Conservation (phyloP, 2,329 filamentous ascomycete genomes). For the Ophiocordyceps sinensis region DNA sequence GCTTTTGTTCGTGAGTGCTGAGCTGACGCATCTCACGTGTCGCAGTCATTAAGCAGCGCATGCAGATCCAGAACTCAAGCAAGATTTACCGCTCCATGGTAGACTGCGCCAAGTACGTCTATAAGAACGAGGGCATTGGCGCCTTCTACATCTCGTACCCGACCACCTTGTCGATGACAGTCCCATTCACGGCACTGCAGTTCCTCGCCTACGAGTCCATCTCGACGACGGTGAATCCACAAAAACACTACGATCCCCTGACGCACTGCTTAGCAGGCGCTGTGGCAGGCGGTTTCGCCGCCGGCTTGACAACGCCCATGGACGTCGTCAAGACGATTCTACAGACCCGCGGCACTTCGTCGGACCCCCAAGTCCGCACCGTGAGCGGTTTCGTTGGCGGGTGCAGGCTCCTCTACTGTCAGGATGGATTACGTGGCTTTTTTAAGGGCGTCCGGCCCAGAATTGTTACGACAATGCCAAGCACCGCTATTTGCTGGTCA, state of each 20-base stretch:
- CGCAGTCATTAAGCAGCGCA: conserved; percentile 94
- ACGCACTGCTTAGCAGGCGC: conserved; percentile 91
- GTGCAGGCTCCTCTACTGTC: conserved; percentile 64
- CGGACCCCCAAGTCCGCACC: conserved; percentile 67
- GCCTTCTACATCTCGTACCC: conserved; percentile 99
- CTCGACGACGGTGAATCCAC: conserved; percentile 83
- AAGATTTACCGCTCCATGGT: conserved; percentile 70
- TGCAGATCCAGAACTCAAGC: conserved; percentile 94
- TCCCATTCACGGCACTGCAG: conserved; percentile 92
- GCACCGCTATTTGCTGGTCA: conserved; percentile 98
- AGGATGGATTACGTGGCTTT: conserved; percentile 77
- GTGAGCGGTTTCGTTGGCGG: conserved; percentile 72
- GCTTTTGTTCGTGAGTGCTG: neutral
- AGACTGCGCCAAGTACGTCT: conserved; percentile 80
- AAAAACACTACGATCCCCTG: conserved; percentile 73
- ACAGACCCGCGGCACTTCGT: conserved; percentile 77
- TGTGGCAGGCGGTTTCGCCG: conserved; percentile 83
- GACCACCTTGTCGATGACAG: conserved; percentile 95
- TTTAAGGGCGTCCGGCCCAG: conserved; percentile 85
- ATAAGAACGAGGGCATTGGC: conserved; percentile 70
- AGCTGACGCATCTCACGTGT: neutral
- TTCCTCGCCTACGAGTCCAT: conserved; percentile 97
- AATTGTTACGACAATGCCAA: conserved; percentile 93
- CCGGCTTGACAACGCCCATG: conserved; percentile 86
- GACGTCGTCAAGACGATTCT: conserved; percentile 97